Percentiles rank a stretch among this genome's conserved stretches.
Conservation (phyloP, 345 rosid genomes). For the Adansonia digitata region DNA sequence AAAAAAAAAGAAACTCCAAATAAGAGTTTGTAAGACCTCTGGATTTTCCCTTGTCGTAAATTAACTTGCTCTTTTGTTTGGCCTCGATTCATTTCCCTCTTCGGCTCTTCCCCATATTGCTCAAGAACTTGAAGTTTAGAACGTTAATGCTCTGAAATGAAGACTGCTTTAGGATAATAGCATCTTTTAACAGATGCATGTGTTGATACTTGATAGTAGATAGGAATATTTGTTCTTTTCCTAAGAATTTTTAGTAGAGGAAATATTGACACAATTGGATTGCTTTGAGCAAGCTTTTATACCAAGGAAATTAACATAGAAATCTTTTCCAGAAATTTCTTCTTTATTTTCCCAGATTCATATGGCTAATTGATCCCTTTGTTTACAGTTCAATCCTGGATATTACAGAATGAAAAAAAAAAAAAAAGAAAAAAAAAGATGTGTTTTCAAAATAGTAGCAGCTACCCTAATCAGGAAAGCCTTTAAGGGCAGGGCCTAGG, state of each 20-base stretch:
- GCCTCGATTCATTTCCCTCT: not conserved
- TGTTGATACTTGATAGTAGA: too few species aligned
- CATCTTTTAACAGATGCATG: too few species aligned
- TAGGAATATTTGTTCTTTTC: too few species aligned
- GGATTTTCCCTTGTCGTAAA: not conserved
- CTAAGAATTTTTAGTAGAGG: too few species aligned
- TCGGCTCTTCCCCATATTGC: not conserved
- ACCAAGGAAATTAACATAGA: not conserved
- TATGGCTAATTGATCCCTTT: not conserved
- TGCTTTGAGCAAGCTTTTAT: too few species aligned
- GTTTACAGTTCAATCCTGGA: not conserved
- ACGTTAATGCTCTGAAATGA: too few species aligned
- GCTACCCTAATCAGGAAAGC: too few species aligned
- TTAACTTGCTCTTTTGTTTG: slow-evolving; percentile 17
- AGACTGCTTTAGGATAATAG: too few species aligned
- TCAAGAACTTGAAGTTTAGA: not conserved
- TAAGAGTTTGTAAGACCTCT: not conserved
- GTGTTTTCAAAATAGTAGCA: not conserved
- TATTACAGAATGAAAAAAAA: not conserved
- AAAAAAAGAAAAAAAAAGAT: too few species aligned
- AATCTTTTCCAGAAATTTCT: not conserved
- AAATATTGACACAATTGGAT: too few species aligned
- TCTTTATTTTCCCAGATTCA: not conserved
- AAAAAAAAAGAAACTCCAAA: not conserved
- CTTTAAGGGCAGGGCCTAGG: too few species aligned